A percentile compares a stretch with the other conserved stretches of the same genome.
Conservation (phyloP, 164 flowering plant species). For the Amborella trichopoda region DNA sequence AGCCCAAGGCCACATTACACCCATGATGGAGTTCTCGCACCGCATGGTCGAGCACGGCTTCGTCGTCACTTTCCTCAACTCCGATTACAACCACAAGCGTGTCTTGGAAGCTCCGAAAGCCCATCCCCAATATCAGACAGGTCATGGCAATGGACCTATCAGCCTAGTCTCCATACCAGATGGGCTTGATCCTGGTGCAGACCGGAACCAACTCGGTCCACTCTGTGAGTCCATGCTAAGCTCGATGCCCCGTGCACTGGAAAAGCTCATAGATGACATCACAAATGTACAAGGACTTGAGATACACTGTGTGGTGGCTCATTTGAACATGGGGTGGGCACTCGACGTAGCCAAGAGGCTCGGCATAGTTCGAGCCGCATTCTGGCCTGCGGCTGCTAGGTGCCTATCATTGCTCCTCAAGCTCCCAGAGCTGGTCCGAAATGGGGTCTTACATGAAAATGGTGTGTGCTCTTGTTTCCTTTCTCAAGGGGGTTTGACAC, state of each 20-base stretch:
- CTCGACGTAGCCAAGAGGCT: constrained; percentile 13
- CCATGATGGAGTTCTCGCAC: constrained; percentile 16
- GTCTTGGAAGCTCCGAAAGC: constrained; percentile 2
- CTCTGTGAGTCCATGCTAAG: neutral
- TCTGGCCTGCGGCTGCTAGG: constrained; percentile 6
- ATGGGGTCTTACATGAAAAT: constrained; percentile 4
- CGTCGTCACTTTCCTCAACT: constrained; percentile 16
- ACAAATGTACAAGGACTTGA: constrained; percentile 6
- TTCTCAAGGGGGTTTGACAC: no score
- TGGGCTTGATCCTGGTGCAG: constrained; percentile 17
- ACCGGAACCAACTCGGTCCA: constrained; percentile 13
- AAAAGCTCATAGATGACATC: constrained; percentile 11
- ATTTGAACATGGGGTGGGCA: constrained; percentile 5
- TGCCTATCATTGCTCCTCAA: constrained; percentile 1
- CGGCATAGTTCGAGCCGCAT: constrained; percentile 8
- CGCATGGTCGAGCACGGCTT: constrained; percentile 5
- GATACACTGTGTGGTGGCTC: constrained; percentile 14
- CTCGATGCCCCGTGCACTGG: constrained; percentile 5
- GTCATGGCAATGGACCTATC: constrained; percentile 1
- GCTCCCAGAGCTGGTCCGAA: constrained; percentile 12
- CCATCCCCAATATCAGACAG: neutral
- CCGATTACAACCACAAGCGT: constrained; percentile 10
- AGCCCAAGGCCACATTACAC: constrained; percentile 20
- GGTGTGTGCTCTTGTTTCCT: no score
- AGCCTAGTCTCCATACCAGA: constrained; percentile 22